Conservation (phyloP, 192 early-diverging fungal genomes). For the Cetraspora pellucida region DNA sequence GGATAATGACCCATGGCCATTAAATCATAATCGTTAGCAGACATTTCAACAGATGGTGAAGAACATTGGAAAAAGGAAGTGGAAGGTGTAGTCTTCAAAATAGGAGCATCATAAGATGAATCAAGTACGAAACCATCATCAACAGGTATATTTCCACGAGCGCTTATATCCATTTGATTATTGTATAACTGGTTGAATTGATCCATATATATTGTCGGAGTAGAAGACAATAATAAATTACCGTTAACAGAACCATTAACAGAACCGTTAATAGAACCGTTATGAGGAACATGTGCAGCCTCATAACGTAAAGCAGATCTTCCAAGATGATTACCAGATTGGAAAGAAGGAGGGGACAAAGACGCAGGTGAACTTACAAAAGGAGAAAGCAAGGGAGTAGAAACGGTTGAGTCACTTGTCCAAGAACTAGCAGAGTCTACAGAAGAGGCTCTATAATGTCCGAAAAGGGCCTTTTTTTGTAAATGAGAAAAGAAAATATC, state of each 20-base stretch:
- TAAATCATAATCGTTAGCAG: slow-evolving; percentile 29
- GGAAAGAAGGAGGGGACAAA: slow-evolving; percentile 23
- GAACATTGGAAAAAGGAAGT: background rate
- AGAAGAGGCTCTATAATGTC: slow-evolving; percentile 32
- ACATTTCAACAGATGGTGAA: slow-evolving; percentile 16
- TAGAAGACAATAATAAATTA: slow-evolving; percentile 9
- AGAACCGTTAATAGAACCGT: background rate
- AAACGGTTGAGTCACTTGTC: slow-evolving; percentile 33
- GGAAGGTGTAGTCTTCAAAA: background rate
- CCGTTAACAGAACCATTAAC: background rate
- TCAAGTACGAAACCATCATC: slow-evolving; percentile 35
- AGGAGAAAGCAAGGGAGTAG: slow-evolving; percentile 32
- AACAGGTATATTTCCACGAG: slow-evolving; percentile 25
- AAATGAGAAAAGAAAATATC: slow-evolving; percentile 20
- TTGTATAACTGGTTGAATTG: slow-evolving; percentile 25
- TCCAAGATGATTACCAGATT: slow-evolving; percentile 12
- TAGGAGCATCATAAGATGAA: slow-evolving; percentile 20
- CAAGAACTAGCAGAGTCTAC: slow-evolving; percentile 36
- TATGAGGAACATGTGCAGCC: slow-evolving; percentile 1
- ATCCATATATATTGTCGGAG: slow-evolving; percentile 15
- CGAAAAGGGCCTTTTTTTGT: slow-evolving; percentile 31
- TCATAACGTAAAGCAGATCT: slow-evolving; percentile 33
- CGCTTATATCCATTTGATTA: slow-evolving; percentile 27
- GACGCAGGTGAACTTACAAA: slow-evolving; percentile 26
- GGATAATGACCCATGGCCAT: slow-evolving; percentile 32